Percentiles rank a stretch among this genome's conserved stretches.
Evolutionary conservation across 129 eudicot genomes (phyloP).

Genomic region (Flaveria brownii): DNA sequence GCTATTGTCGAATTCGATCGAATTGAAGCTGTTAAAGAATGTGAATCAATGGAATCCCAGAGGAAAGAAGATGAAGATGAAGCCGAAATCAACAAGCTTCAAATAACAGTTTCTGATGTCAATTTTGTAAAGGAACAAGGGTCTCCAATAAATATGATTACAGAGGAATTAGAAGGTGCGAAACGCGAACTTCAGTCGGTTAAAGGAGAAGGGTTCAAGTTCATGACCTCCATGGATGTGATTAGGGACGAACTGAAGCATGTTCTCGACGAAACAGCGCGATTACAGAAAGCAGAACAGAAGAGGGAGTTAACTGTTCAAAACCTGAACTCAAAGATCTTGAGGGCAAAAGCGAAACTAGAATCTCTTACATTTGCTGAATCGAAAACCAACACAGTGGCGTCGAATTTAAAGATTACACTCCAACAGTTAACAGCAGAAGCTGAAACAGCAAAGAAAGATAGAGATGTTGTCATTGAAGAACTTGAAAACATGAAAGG

Average conservation of each 20-base stretch:
- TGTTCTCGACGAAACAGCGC: conserved; percentile 46
- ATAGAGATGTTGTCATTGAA: conserved; percentile 36
- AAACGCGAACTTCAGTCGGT: conserved; percentile 54
- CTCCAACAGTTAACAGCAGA: conserved; percentile 51
- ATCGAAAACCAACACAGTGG: conserved; percentile 44
- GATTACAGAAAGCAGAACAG: conserved; percentile 47
- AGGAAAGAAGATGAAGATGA: too few species aligned
- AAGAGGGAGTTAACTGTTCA: conserved; percentile 56
- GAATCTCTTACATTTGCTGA: conserved; percentile 54
- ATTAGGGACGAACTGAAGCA: conserved; percentile 52
- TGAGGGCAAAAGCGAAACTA: conserved; percentile 62
- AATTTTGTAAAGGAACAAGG: conserved; percentile 38
- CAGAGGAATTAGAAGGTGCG: conserved; percentile 45
- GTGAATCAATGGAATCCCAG: conserved; percentile 42
- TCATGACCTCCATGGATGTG: conserved; percentile 76
- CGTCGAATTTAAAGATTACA: conserved; percentile 37
- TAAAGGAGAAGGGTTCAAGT: conserved; percentile 54
- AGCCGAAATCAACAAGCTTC: conserved; percentile 30
- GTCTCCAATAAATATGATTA: conserved; percentile 33
- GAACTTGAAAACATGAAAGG: conserved; percentile 45
- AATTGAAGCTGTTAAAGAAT: conserved; percentile 71
- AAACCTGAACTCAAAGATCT: conserved; percentile 62
- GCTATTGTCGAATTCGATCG: conserved; percentile 72
- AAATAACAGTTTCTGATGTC: conserved; percentile 47
- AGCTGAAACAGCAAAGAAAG: conserved; percentile 49